phyloP scores from a whole-genome alignment of 768 basidiomycete species.

The Mycena galericulata region DNA sequence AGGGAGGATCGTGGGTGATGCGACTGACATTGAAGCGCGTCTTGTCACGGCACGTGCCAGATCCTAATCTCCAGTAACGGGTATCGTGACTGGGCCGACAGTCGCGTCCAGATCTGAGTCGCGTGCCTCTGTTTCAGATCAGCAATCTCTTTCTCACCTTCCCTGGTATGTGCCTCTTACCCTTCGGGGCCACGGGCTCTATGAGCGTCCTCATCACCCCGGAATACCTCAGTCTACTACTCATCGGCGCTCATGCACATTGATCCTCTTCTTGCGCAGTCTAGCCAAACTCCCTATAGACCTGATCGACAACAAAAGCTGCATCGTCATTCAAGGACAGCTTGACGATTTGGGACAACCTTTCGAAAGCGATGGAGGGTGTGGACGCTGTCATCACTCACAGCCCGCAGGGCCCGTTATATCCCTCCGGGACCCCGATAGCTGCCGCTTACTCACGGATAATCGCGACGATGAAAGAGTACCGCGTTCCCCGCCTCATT shows the following conservation, averaged over 20 bases:
- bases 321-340: conserved; percentile 22
- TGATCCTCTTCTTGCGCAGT: conserved; percentile 29
- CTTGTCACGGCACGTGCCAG: too few species aligned
- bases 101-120: too few species aligned
- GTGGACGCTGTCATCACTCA: conserved; percentile 33
- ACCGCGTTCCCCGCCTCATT: conserved; percentile 55
- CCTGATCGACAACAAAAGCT: conserved; percentile 5
- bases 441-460: conserved; percentile 55
- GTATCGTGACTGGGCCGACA: too few species aligned
- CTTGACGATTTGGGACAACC: conserved; percentile 28
- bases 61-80: too few species aligned
- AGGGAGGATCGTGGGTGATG: conserved; percentile 81
- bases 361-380: conserved; percentile 30
- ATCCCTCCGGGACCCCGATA: conserved; percentile 51
- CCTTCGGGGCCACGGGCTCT: conserved; percentile 31
- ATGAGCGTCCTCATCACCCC: conserved; percentile 27
- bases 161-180: conserved; percentile 17
- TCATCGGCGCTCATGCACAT: conserved; percentile 20
- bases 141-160: not conserved
- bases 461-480: conserved; percentile 52
- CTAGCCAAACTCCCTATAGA: conserved; percentile 17
- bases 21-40: conserved; percentile 66
- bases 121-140: too few species aligned
- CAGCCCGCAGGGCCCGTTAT: conserved; percentile 32
- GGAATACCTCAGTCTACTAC: conserved; percentile 20